Evolutionary conservation across 495 filamentous ascomycete genomes (phyloP).

Genomic region (Usnea hakonensis): DNA sequence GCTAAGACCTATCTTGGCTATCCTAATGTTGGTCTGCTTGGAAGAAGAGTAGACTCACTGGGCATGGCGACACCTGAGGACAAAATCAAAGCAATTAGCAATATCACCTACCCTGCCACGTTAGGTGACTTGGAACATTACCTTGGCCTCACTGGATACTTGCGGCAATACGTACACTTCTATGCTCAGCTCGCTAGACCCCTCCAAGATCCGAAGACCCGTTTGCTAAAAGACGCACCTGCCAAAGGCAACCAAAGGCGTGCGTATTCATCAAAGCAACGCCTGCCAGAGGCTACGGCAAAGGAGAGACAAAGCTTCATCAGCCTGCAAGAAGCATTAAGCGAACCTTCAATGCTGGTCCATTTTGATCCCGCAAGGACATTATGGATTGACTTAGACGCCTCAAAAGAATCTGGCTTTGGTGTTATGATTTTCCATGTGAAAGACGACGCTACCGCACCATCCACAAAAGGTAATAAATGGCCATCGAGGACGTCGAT

Average conservation of each 20-base stretch:
- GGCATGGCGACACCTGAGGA: neutral
- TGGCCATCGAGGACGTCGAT: too few relatives aligned
- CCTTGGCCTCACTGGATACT: constrained; percentile 13
- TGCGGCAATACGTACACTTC: constrained; percentile 2
- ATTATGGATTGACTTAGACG: constrained; percentile 10
- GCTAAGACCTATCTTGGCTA: neutral
- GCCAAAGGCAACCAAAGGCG: neutral
- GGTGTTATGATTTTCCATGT: constrained; percentile 10
- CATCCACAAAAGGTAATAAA: too few relatives aligned
- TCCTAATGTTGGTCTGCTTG: neutral
- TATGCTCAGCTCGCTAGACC: constrained; percentile 8
- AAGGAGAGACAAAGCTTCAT: neutral
- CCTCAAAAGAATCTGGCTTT: constrained; percentile 3
- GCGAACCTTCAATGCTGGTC: neutral
- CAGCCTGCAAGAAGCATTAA: neutral
- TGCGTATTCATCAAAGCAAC: neutral
- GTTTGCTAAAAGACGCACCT: neutral
- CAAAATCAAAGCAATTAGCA: neutral
- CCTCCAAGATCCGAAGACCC: constrained; percentile 8
- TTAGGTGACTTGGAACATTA: constrained; percentile 12
- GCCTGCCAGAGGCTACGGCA: neutral
- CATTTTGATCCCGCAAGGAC: neutral
- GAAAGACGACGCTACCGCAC: constrained; percentile 1
- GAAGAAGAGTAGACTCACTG: neutral
- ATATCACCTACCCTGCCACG: neutral